phyloP scores from a whole-genome alignment of 2,329 filamentous ascomycete genomes.

The Fusarium tanahbumbuense region DNA sequence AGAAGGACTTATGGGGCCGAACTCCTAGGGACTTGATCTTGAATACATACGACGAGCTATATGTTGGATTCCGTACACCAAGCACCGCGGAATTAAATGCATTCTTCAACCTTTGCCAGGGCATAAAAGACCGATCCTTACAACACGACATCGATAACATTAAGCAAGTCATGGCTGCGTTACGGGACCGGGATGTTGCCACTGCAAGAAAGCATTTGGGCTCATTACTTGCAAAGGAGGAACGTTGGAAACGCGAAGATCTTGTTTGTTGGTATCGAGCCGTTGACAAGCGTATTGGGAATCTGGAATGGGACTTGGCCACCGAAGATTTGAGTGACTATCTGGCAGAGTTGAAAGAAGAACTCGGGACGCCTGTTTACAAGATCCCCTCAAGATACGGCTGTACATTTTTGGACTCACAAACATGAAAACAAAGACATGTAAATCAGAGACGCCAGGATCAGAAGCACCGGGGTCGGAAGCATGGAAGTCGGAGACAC shows the following conservation, averaged over 20 bases:
- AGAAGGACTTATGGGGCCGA: fast-evolving
- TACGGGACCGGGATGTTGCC: background rate
- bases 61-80: background rate
- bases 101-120: conserved; percentile 22
- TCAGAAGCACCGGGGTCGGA: background rate
- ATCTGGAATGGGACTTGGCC: conserved; percentile 1
- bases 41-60: fast-evolving
- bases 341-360: conserved; percentile 12
- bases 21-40: background rate
- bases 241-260: background rate
- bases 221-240: conserved; percentile 1
- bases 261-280: conserved; percentile 23
- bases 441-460: too few relatives aligned
- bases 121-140: conserved; percentile 20
- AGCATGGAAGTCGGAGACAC: background rate
- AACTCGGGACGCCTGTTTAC: conserved; percentile 9
- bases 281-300: conserved; percentile 15
- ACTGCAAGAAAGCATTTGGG: background rate
- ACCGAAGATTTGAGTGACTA: conserved; percentile 12
- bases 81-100: background rate
- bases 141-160: background rate
- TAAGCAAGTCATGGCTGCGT: background rate
- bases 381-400: background rate
- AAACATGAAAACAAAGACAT: too few relatives aligned
- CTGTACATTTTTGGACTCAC: background rate